A percentile compares a stretch with the other conserved stretches of the same genome.
Evolutionary conservation across 345 rosid genomes (phyloP).

Genomic region (Eucalyptus camaldulensis): DNA sequence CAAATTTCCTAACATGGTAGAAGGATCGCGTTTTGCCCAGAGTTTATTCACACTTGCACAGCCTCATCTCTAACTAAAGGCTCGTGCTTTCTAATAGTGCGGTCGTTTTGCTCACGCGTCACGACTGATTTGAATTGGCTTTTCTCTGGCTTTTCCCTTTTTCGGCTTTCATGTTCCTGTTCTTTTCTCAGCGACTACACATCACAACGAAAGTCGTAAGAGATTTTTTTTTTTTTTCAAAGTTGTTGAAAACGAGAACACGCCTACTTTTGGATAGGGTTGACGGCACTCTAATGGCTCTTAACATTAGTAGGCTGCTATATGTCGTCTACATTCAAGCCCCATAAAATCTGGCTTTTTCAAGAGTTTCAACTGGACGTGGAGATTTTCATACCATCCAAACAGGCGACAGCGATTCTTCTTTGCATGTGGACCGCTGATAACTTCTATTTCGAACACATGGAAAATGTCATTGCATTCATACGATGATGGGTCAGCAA

Average conservation of each 20-base stretch:
- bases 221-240: not conserved
- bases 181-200: not conserved
- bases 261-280: not conserved
- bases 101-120: not conserved
- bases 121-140: not conserved
- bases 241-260: not conserved
- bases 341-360: not conserved
- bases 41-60: too few species aligned
- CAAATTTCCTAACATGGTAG: not conserved
- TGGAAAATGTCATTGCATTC: not conserved
- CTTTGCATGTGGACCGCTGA: not conserved
- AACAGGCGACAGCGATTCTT: not conserved
- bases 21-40: fast-evolving
- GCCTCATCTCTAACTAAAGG: not conserved
- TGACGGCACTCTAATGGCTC: not conserved
- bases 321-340: not conserved
- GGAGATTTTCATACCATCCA: not conserved
- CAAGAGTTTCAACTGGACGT: not conserved
- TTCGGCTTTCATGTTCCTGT: not conserved
- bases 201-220: not conserved
- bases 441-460: not conserved
- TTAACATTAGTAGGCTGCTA: not conserved
- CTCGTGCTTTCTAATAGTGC: not conserved
- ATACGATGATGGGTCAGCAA: not conserved
- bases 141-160: not conserved